Percentiles rank a stretch among this genome's conserved stretches.
Evolutionary conservation across 768 basidiomycete genomes (phyloP).

Genomic region (Leccinum sublutescens): DNA sequence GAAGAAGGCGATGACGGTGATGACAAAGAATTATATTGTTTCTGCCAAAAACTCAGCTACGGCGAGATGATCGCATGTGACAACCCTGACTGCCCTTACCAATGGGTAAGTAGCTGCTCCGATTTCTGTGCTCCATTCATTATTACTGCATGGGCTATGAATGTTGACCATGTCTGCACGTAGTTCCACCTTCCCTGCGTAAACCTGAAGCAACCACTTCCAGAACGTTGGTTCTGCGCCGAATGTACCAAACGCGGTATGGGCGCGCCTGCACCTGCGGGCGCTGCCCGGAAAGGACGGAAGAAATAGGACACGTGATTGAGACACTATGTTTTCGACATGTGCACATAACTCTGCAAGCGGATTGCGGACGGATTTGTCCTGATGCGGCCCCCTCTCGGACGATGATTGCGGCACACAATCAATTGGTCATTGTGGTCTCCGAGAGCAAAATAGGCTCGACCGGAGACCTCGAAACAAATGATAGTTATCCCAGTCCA

Average conservation of each 20-base stretch:
- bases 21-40: slow-evolving; percentile 60
- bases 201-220: slow-evolving; percentile 52
- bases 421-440: neutral
- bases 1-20: slow-evolving; percentile 52
- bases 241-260: slow-evolving; percentile 45
- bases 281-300: slow-evolving; percentile 39
- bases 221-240: slow-evolving; percentile 58
- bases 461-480: neutral
- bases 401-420: neutral
- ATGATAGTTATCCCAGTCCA: slow-evolving; percentile 1
- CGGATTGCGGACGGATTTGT: slow-evolving; percentile 1
- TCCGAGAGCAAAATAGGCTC: neutral
- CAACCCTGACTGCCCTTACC: slow-evolving; percentile 51
- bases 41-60: slow-evolving; percentile 60
- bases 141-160: slow-evolving; percentile 2
- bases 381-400: neutral
- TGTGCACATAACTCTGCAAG: neutral
- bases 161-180: slow-evolving; percentile 12
- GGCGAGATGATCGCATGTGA: slow-evolving; percentile 72
- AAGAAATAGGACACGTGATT: slow-evolving; percentile 35
- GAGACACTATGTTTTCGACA: neutral
- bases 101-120: slow-evolving; percentile 52
- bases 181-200: slow-evolving; percentile 67
- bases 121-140: neutral
- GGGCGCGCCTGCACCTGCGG: slow-evolving; percentile 29